phyloP scores from a whole-genome alignment of 805 yeast genomes.

The Candida yuanshanica region DNA sequence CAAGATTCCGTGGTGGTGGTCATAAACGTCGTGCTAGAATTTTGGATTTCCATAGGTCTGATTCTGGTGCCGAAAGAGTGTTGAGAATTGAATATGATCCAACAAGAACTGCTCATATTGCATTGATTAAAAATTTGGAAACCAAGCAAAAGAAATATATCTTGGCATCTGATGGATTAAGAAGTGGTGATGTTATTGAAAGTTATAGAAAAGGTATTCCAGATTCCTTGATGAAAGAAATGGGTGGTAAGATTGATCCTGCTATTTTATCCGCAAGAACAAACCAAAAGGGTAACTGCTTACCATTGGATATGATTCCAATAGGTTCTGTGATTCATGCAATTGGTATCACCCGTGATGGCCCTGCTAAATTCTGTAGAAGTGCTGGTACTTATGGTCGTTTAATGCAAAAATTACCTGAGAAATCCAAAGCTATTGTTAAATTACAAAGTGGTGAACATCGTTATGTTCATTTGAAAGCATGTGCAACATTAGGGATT shows the following conservation, averaged over 20 bases:
- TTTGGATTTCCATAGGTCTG: slow-evolving; percentile 66
- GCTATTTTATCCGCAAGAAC: slow-evolving; percentile 84
- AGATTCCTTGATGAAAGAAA: slow-evolving; percentile 59
- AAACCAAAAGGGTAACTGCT: slow-evolving; percentile 89
- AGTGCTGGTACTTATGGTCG: slow-evolving; percentile 95
- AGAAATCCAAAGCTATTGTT: slow-evolving; percentile 65
- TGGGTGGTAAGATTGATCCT: slow-evolving; percentile 91
- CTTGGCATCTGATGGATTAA: slow-evolving; percentile 84
- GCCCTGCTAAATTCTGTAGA: slow-evolving; percentile 84
- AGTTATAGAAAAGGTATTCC: slow-evolving; percentile 89
- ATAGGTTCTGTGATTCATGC: slow-evolving; percentile 87
- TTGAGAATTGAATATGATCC: slow-evolving; percentile 94
- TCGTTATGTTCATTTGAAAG: slow-evolving; percentile 76
- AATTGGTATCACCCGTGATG: slow-evolving; percentile 70
- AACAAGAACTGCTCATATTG: slow-evolving; percentile 88
- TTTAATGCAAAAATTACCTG: slow-evolving; percentile 71
- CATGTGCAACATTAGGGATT: slow-evolving; percentile 91
- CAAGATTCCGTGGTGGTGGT: slow-evolving; percentile 97
- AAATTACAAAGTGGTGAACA: slow-evolving; percentile 90
- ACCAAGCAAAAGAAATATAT: slow-evolving; percentile 70
- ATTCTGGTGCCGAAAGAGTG: slow-evolving; percentile 71
- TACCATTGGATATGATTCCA: slow-evolving; percentile 91
- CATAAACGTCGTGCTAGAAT: slow-evolving; percentile 82
- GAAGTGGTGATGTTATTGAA: slow-evolving; percentile 90
- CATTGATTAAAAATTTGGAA: slow-evolving; percentile 61